A percentile compares a stretch with the other conserved stretches of the same genome.
phyloP scores from a whole-genome alignment of 345 rosid genomes.

The Atalantia buxifolia region DNA sequence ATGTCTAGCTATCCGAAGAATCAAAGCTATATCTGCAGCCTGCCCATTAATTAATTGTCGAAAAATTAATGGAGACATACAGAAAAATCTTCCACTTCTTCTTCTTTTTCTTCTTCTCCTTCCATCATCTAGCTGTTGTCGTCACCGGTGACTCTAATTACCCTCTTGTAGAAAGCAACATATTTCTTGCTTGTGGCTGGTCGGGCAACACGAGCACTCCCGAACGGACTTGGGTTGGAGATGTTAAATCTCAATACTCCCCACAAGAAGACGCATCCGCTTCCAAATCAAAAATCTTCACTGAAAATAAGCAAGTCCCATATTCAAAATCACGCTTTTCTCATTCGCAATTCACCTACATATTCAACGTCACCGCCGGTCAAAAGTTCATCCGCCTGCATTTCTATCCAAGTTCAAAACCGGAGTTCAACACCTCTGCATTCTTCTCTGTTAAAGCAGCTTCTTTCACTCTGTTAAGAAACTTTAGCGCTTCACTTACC shows the following conservation, averaged over 20 bases:
- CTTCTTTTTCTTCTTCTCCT: background rate
- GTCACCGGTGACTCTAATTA: background rate
- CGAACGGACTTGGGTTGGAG: background rate
- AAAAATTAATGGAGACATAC: background rate
- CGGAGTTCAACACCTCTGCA: background rate
- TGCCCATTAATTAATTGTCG: background rate
- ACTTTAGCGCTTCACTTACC: background rate
- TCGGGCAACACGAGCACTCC: too few species aligned
- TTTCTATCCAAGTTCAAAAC: conserved; percentile 13
- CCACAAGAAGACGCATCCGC: background rate
- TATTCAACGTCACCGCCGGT: conserved; percentile 9
- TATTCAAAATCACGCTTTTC: background rate
- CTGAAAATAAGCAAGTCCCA: accelerated
- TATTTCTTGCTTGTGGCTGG: background rate
- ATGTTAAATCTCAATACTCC: background rate
- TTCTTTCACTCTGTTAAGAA: conserved; percentile 9
- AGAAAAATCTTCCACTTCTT: background rate
- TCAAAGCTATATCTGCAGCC: too few species aligned
- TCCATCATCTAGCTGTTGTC: background rate
- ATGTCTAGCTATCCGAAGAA: too few species aligned
- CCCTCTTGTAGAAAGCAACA: background rate
- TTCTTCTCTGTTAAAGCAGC: conserved; percentile 21
- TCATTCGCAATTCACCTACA: background rate
- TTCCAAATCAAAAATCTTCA: background rate
- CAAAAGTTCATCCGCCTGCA: conserved; percentile 23